Conservation (phyloP, 1,284 basidiomycete species). For the Ustilago trichophora region DNA sequence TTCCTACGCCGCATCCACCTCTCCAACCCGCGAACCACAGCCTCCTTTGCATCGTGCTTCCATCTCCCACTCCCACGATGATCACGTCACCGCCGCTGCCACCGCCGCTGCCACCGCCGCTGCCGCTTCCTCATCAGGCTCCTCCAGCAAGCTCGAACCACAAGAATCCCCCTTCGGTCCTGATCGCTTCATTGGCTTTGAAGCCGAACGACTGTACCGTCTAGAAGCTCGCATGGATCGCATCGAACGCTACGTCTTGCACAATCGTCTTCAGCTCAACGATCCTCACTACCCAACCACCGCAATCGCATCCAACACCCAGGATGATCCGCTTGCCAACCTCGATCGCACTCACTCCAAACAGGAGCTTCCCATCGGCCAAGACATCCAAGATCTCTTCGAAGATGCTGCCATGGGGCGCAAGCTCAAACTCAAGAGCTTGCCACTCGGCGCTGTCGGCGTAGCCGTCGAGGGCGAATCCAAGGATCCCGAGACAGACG, state of each 20-base stretch:
- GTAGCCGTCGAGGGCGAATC: conserved; percentile 5
- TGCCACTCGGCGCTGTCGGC: conserved; percentile 19
- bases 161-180: conserved; percentile 13
- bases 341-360: conserved; percentile 11
- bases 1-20: conserved; percentile 3
- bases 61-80: conserved; percentile 17
- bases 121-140: conserved; percentile 9
- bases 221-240: conserved; percentile 39
- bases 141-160: conserved; percentile 22
- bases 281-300: conserved; percentile 11
- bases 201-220: conserved; percentile 33
- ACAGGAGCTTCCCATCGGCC: conserved; percentile 18
- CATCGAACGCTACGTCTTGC: conserved; percentile 20
- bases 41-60: conserved; percentile 13
- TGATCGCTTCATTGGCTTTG: conserved; percentile 27
- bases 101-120: not conserved
- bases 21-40: conserved; percentile 16
- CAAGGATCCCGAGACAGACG: conserved; percentile 36
- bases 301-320: not conserved
- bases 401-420: conserved; percentile 47
- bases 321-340: conserved; percentile 9
- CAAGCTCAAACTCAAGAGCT: conserved; percentile 36
- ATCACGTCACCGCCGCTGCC: not conserved
- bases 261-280: not conserved
- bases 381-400: conserved; percentile 41